Base-by-base conservation (phyloP, 176 grass and related monocot genomes). In the Aegilops umbellulata region DNA sequence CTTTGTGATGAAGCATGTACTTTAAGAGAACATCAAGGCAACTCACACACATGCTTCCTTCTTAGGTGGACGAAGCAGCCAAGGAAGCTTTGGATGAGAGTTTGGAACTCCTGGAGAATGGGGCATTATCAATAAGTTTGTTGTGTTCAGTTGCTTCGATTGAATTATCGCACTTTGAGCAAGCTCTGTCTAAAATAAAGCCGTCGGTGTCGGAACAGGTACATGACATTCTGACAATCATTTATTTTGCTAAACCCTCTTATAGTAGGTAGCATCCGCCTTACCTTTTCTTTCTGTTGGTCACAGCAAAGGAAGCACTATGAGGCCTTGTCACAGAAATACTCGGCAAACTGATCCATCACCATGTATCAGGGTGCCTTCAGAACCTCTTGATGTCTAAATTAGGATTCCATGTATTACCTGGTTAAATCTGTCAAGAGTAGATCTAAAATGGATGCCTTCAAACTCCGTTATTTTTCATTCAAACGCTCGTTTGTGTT, bases 141-240 rank as follows among this genome's bases (percentile, higher is more conserved):
- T 83, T 83, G 20, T 70, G 71, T 71, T 39, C 35, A 17, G 34
- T 39, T 23, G 34, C 34, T 64, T 57, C 34, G 12, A 95, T 95
- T 73, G 89, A 88, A 76, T 49, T 74, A 25, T 76, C 76, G 65
- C 93, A 95, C 81, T 95, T 98, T 83, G 89, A 90, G 76, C 76
- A 19, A 25, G 91, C 91, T 81, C 74, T 98, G 29, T 85, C 84
- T 2, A 92, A 90, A 83, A 67, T 98, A 60, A 86, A 86, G 39
- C 91, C 89, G 53, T 98, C 91, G 7, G 93, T 98, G 34, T 89
- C 93, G 6, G 86, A 89, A 53, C 90, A 94, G 93, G 95, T 95
- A 90, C 26, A 23, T 62, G 17, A 19, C 31, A 20, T 71, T 34
- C 44, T 79, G 34, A 44, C 64, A 25, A 24, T 51, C 47, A 31